Evolutionary conservation across 179 eudicot species (phyloP).

Genomic region (Pouteria campechiana): DNA sequence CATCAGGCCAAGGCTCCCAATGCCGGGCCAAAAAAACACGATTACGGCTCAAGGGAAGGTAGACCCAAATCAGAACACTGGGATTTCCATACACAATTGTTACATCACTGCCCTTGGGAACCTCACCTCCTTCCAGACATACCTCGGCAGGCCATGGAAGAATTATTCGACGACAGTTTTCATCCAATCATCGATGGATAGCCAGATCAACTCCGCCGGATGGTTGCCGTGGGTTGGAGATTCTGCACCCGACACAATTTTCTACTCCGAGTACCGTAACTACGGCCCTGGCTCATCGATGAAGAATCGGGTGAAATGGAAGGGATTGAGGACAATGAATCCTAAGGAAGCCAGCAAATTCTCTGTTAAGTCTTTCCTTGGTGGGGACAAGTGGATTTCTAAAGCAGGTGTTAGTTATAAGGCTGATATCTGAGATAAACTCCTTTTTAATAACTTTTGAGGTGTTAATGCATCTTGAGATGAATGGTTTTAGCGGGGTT

Average conservation of each 20-base stretch:
- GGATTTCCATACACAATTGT: conserved; percentile 27
- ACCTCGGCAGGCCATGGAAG: conserved; percentile 34
- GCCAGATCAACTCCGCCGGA: conserved; percentile 16
- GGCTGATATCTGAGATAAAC: conserved; percentile 16
- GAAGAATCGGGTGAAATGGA: conserved; percentile 26
- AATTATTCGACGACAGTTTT: conserved; percentile 22
- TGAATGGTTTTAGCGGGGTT: too few species aligned
- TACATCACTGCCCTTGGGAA: conserved; percentile 10
- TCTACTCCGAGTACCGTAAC: conserved; percentile 23
- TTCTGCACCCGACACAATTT: conserved; percentile 23
- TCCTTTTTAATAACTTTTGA: too few species aligned
- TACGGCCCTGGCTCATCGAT: conserved; percentile 22
- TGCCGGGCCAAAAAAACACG: conserved; percentile 21
- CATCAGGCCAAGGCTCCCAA: conserved; percentile 15
- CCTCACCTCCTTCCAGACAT: conserved; percentile 12
- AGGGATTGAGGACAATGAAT: conserved; percentile 15
- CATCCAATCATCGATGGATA: conserved; percentile 11
- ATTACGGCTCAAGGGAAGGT: conserved; percentile 21
- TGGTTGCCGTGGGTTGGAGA: conserved; percentile 35
- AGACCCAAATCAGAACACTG: conserved; percentile 35
- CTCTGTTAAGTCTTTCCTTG: conserved; percentile 23
- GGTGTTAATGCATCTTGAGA: too few species aligned
- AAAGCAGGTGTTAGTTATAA: conserved; percentile 12
- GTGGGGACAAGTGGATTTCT: conserved; percentile 24
- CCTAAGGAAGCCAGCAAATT: conserved; percentile 15